Percentiles rank a stretch among this genome's conserved stretches.
These are phyloP conservation scores for Bauhinia variegata DNA, from an alignment of 306 rosid genomes.

Conservation along the genomic window DNA sequence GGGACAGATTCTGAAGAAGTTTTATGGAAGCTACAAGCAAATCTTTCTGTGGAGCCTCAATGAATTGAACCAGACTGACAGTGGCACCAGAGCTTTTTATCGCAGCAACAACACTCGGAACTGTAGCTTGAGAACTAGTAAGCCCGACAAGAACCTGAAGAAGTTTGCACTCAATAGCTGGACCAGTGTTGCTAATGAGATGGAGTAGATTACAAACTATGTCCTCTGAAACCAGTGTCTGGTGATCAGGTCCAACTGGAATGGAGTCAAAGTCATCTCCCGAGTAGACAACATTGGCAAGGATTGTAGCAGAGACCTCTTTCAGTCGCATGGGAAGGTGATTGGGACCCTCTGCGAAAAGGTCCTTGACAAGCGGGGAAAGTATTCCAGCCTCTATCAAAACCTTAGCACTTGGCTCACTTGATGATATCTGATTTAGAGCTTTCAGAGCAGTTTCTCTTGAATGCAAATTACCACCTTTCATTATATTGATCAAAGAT, in stretches of 20 bases:
- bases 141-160: slow-evolving; percentile 98
- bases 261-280: slow-evolving; percentile 83
- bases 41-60: slow-evolving; percentile 93
- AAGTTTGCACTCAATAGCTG: slow-evolving; percentile 94
- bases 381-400: slow-evolving; percentile 94
- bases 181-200: slow-evolving; percentile 98
- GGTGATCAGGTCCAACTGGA: slow-evolving; percentile 75
- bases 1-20: slow-evolving; percentile 83
- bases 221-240: slow-evolving; percentile 94
- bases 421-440: slow-evolving; percentile 86
- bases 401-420: slow-evolving; percentile 86
- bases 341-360: slow-evolving; percentile 79
- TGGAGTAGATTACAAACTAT: slow-evolving; percentile 84
- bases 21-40: slow-evolving; percentile 81
- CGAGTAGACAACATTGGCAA: slow-evolving; percentile 83
- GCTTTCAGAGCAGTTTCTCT: slow-evolving; percentile 97
- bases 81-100: slow-evolving; percentile 98
- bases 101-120: slow-evolving; percentile 76
- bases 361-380: slow-evolving; percentile 92
- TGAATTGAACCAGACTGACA: slow-evolving; percentile 88
- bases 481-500: slow-evolving; percentile 81
- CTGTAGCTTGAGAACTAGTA: slow-evolving; percentile 65
- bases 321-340: slow-evolving; percentile 84
- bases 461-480: slow-evolving; percentile 70
- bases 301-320: slow-evolving; percentile 95